Conservation (phyloP, 2,329 filamentous ascomycete species). For the Coleophoma eucalyptorum region DNA sequence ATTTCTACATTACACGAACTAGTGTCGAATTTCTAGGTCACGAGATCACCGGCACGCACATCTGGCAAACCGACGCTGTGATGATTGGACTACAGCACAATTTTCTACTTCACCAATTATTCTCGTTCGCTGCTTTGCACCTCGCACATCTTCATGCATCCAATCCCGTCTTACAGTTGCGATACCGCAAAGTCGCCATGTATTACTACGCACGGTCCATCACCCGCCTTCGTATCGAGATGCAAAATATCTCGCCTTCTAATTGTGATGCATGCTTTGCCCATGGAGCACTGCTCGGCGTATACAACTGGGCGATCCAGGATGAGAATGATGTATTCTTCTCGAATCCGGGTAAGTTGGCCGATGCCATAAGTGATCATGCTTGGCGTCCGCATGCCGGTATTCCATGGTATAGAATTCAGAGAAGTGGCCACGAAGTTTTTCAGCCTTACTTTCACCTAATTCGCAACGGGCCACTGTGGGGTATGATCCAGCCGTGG, state of each 20-base stretch:
- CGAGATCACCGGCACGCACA: background rate
- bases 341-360: constrained; percentile 20
- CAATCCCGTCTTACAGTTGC: constrained; percentile 3
- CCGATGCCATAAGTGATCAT: constrained; percentile 16
- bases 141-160: constrained; percentile 17
- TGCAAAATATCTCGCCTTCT: constrained; percentile 42
- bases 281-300: constrained; percentile 17
- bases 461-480: constrained; percentile 9
- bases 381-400: constrained; percentile 12
- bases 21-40: constrained; percentile 15
- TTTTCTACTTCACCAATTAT: constrained; percentile 24
- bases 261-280: constrained; percentile 16
- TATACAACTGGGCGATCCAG: too few relatives aligned
- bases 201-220: constrained; percentile 22
- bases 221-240: constrained; percentile 16
- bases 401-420: background rate
- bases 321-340: constrained; percentile 21
- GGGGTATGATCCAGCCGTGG: constrained; percentile 1
- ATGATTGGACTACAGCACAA: constrained; percentile 7
- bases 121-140: constrained; percentile 27
- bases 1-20: constrained; percentile 35
- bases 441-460: constrained; percentile 10
- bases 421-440: background rate
- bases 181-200: constrained; percentile 22
- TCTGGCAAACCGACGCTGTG: constrained; percentile 9